Evolutionary conservation across 2,329 filamentous ascomycete genomes (phyloP).

Genomic region (Aspergillus carbonarius): DNA sequence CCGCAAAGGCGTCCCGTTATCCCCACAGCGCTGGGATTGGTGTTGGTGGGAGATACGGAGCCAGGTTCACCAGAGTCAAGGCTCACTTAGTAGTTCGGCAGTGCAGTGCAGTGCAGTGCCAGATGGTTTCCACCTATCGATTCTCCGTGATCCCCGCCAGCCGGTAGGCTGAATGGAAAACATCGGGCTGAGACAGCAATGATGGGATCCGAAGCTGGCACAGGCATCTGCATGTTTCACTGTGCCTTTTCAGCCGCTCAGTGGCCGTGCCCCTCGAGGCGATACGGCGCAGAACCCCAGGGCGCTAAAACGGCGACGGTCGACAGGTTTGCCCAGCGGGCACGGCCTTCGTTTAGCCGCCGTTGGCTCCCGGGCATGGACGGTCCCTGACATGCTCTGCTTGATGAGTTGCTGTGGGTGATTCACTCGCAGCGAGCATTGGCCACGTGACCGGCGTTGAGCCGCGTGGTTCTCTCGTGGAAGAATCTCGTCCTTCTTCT

Average conservation of each 20-base stretch:
- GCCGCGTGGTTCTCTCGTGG: not conserved
- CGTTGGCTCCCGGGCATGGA: conserved; percentile 20
- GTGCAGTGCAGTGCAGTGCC: conserved; percentile 13
- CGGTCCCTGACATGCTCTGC: not conserved
- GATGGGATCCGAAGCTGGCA: not conserved
- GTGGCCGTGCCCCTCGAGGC: conserved; percentile 15
- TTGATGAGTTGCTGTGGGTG: not conserved
- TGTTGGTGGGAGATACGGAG: conserved; percentile 15
- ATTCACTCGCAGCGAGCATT: not conserved
- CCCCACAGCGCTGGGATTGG: not conserved
- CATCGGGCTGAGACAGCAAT: not conserved
- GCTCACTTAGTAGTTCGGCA: conserved; percentile 8
- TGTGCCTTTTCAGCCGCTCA: conserved; percentile 16
- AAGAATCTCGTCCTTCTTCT: not conserved
- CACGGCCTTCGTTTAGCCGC: conserved; percentile 25
- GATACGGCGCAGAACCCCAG: conserved; percentile 20
- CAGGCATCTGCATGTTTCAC: conserved; percentile 8
- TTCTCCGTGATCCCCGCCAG: conserved; percentile 9
- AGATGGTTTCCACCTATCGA: conserved; percentile 21
- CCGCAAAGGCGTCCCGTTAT: not conserved
- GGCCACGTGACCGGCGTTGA: conserved; percentile 4
- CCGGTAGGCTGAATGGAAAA: conserved; percentile 4
- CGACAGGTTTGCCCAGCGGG: conserved; percentile 15
- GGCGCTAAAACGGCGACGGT: conserved; percentile 29
- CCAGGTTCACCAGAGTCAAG: conserved; percentile 1